Conservation (phyloP, 176 grass and related monocot species). For the Rhipidocladum racemiflorum region DNA sequence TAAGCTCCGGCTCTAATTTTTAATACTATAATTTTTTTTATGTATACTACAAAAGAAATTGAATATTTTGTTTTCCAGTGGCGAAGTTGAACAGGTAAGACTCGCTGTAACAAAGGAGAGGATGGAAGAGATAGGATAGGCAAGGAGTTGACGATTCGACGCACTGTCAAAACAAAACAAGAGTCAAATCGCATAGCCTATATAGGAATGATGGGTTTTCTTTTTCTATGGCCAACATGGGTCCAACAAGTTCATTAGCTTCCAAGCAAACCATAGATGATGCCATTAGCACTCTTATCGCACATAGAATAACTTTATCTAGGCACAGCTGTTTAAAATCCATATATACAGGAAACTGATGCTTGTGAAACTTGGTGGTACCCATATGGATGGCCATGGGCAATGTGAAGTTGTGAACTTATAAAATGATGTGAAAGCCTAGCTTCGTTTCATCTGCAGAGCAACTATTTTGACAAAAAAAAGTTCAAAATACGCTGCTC, state of each 20-base stretch:
- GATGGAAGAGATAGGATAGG: not conserved
- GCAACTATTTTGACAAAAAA: not conserved
- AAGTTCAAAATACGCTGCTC: not conserved
- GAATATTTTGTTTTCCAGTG: too few species aligned
- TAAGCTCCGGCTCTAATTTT: too few species aligned
- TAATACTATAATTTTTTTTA: not conserved
- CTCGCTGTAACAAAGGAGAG: not conserved
- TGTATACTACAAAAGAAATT: not conserved
- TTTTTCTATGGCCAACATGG: not conserved
- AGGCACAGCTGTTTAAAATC: not conserved
- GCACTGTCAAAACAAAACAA: not conserved
- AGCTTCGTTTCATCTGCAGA: not conserved
- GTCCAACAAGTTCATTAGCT: not conserved
- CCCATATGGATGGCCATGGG: not conserved
- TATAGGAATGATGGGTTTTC: not conserved
- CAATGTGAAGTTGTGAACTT: too few species aligned
- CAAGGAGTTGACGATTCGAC: not conserved
- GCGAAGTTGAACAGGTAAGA: not conserved
- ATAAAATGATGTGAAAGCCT: not conserved
- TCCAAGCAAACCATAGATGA: not conserved
- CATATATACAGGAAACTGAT: too few species aligned
- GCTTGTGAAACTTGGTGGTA: not conserved
- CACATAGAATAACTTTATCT: not conserved
- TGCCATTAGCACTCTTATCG: not conserved
- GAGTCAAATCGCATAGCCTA: not conserved